Conservation (phyloP, 2,329 filamentous ascomycete species). For the Penicillium aurantiogriseum region DNA sequence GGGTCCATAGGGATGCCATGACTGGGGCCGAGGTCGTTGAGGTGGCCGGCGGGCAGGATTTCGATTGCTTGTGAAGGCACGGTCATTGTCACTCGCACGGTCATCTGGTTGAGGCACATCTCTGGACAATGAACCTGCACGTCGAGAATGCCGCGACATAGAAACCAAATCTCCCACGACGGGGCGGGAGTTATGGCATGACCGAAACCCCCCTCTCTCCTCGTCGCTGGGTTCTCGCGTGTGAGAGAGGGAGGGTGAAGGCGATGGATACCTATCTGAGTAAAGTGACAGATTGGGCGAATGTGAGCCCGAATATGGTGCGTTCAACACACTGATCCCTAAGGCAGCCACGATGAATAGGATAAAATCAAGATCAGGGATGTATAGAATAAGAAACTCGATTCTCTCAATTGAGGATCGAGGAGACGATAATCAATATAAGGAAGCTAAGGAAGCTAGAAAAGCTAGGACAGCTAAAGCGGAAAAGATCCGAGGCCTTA, state of each 20-base stretch:
- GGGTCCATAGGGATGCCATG: slow-evolving; percentile 39
- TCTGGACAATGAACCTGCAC: slow-evolving; percentile 31
- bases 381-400: neutral
- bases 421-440: neutral
- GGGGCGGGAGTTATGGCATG: slow-evolving; percentile 36
- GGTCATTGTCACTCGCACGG: slow-evolving; percentile 26
- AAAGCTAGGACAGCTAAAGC: slow-evolving; percentile 1
- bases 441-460: neutral
- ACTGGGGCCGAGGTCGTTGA: slow-evolving; percentile 31
- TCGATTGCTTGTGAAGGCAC: slow-evolving; percentile 12
- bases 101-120: slow-evolving; percentile 26
- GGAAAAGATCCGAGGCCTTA: slow-evolving; percentile 6
- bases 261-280: slow-evolving; percentile 25
- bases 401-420: slow-evolving; percentile 10
- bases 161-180: slow-evolving; percentile 34
- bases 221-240: slow-evolving; percentile 33
- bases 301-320: slow-evolving; percentile 34
- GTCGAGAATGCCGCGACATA: slow-evolving; percentile 41
- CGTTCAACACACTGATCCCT: slow-evolving; percentile 37
- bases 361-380: neutral
- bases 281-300: slow-evolving; percentile 33
- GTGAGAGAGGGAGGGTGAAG: slow-evolving; percentile 40
- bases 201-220: slow-evolving; percentile 41
- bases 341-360: slow-evolving; percentile 42
- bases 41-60: slow-evolving; percentile 25